These are phyloP conservation scores for Aureobasidium sp. DNA, from an alignment of 2,329 filamentous ascomycete genomes.

Conservation along the genomic window DNA sequence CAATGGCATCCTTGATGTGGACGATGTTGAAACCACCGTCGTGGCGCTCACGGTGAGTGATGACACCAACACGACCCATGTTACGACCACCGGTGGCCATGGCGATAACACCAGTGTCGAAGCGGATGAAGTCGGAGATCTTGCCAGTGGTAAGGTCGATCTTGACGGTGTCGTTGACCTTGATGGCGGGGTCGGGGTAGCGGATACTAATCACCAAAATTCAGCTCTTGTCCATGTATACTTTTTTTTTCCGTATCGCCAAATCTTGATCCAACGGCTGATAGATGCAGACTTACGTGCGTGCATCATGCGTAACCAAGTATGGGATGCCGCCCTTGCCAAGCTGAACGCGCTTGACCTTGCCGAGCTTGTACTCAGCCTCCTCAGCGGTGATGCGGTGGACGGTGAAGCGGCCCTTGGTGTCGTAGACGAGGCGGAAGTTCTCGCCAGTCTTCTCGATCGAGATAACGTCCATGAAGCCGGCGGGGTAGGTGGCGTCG, in stretches of 20 bases:
- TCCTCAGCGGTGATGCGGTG: constrained; percentile 98
- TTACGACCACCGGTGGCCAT: constrained; percentile 99
- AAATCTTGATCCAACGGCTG: constrained; percentile 99
- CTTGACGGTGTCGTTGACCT: constrained; percentile 99
- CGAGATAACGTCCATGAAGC: constrained; percentile 99
- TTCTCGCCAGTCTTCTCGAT: constrained; percentile 99
- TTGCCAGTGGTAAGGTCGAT: constrained; percentile 89
- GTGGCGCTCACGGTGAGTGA: constrained; percentile 99
- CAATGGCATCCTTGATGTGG: constrained; percentile 99
- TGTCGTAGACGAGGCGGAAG: constrained; percentile 99
- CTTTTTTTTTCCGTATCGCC: constrained; percentile 49
- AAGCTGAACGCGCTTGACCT: constrained; percentile 99
- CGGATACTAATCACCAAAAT: constrained; percentile 65
- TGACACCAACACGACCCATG: constrained; percentile 99
- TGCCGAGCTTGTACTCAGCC: constrained; percentile 99
- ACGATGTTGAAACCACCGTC: constrained; percentile 99
- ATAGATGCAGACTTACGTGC: constrained; percentile 99
- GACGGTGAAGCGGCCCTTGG: constrained; percentile 99
- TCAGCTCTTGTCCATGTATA: constrained; percentile 23
- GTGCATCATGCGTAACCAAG: constrained; percentile 99
- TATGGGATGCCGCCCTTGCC: constrained; percentile 99
- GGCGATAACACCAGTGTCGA: constrained; percentile 95
- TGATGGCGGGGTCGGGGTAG: constrained; percentile 96
- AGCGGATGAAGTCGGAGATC: constrained; percentile 96
- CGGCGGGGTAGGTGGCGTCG: constrained; percentile 92